A percentile compares a stretch with the other conserved stretches of the same genome.
phyloP scores from a whole-genome alignment of 768 basidiomycete genomes.

The Gloeostereum incarnatum region DNA sequence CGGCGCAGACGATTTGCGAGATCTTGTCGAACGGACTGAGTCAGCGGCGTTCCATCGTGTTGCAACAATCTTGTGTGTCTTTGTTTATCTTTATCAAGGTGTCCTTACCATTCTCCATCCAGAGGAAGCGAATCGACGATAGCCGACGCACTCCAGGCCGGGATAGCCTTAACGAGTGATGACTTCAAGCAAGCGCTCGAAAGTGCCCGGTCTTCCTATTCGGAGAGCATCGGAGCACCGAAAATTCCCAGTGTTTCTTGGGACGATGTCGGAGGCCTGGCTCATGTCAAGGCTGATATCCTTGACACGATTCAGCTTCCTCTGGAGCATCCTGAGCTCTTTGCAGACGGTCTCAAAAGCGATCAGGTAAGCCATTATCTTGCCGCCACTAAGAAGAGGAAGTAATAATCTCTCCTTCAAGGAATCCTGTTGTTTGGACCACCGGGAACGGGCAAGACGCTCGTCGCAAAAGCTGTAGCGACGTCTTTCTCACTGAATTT shows the following conservation, averaged over 20 bases:
- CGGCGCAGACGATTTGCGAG: slow-evolving; percentile 69
- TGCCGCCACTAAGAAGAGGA: no score
- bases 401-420: slow-evolving; percentile 20
- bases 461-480: slow-evolving; percentile 93
- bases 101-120: slow-evolving; percentile 8
- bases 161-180: slow-evolving; percentile 34
- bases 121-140: slow-evolving; percentile 11
- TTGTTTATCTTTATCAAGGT: background rate
- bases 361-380: slow-evolving; percentile 57
- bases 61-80: slow-evolving; percentile 5
- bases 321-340: slow-evolving; percentile 82
- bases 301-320: slow-evolving; percentile 94
- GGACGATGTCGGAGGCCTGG: slow-evolving; percentile 96
- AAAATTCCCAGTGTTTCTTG: slow-evolving; percentile 93
- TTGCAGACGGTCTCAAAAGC: slow-evolving; percentile 88
- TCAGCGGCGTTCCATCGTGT: slow-evolving; percentile 45
- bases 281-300: slow-evolving; percentile 82
- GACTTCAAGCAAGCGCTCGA: slow-evolving; percentile 72
- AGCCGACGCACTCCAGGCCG: slow-evolving; percentile 24
- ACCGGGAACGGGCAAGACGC: slow-evolving; percentile 92
- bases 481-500: slow-evolving; percentile 94
- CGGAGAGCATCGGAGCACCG: slow-evolving; percentile 93
- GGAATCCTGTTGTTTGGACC: slow-evolving; percentile 92
- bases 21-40: slow-evolving; percentile 55
- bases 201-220: slow-evolving; percentile 68